Conservation (phyloP, 2,329 filamentous ascomycete genomes). For the Plenodomus biglobosus region DNA sequence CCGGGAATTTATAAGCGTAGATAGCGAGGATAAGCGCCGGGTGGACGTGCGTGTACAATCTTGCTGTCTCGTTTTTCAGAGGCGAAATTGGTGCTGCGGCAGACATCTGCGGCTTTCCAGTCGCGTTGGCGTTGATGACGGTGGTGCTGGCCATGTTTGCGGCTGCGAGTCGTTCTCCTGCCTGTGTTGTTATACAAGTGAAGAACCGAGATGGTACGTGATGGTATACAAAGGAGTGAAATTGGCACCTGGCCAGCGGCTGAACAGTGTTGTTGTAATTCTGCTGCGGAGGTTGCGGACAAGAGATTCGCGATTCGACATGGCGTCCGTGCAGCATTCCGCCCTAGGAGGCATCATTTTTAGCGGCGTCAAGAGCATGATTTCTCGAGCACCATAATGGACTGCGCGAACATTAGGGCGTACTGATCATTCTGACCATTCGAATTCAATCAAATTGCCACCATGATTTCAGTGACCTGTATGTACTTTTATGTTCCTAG, state of each 20-base stretch:
- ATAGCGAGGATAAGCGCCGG: slow-evolving; percentile 66
- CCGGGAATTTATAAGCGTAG: slow-evolving; percentile 64
- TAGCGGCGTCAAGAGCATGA: not conserved
- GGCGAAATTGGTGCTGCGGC: slow-evolving; percentile 48
- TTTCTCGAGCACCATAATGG: slow-evolving; percentile 16
- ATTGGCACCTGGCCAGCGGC: slow-evolving; percentile 20
- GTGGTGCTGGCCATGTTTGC: slow-evolving; percentile 30
- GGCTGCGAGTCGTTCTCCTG: not conserved
- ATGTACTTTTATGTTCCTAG: too few relatives aligned
- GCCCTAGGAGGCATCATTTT: too few relatives aligned
- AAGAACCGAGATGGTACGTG: not conserved
- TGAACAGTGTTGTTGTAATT: slow-evolving; percentile 4
- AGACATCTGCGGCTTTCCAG: slow-evolving; percentile 23
- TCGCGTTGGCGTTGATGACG: slow-evolving; percentile 24
- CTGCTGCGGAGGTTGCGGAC: slow-evolving; percentile 19
- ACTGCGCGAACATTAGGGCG: not conserved
- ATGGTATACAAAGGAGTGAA: slow-evolving; percentile 17
- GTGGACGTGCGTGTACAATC: slow-evolving; percentile 65
- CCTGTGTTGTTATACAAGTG: not conserved
- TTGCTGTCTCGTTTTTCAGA: slow-evolving; percentile 52
- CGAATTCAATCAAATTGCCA: too few relatives aligned
- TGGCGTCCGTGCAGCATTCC: slow-evolving; percentile 17
- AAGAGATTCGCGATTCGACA: slow-evolving; percentile 12
- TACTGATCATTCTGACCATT: too few relatives aligned
- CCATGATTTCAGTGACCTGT: too few relatives aligned